phyloP scores from a whole-genome alignment of 148 eudicot genomes.

The Silene uniflora region DNA sequence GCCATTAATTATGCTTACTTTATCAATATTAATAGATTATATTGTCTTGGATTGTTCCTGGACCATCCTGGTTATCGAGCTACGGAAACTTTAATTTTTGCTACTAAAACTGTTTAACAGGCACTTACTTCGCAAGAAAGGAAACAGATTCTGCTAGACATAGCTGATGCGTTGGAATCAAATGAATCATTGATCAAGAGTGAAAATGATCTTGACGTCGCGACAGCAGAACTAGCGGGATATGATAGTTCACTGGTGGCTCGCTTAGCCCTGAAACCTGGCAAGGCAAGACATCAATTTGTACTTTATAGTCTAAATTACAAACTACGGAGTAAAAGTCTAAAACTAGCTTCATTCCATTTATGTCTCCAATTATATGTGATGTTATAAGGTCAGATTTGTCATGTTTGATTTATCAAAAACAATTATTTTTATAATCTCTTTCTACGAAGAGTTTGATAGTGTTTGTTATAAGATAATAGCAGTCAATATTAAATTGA shows the following conservation, averaged over 20 bases:
- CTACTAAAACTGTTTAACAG: slow-evolving; percentile 33
- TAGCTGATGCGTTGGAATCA: slow-evolving; percentile 83
- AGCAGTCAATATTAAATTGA: background rate
- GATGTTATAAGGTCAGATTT: no score
- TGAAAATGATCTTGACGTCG: slow-evolving; percentile 80
- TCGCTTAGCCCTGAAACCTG: slow-evolving; percentile 75
- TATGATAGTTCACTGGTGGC: slow-evolving; percentile 75
- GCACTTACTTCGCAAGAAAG: slow-evolving; percentile 70
- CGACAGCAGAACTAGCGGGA: slow-evolving; percentile 68
- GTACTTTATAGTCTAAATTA: background rate
- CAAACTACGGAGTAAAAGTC: background rate
- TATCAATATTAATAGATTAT: background rate
- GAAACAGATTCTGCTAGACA: slow-evolving; percentile 58
- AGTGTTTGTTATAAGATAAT: no score
- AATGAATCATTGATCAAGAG: slow-evolving; percentile 48
- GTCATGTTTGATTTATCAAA: no score
- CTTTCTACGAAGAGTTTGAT: no score
- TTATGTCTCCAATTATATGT: no score
- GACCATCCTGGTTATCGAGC: no score
- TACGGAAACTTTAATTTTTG: background rate
- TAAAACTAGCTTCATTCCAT: background rate
- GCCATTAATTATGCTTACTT: background rate
- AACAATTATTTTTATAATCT: no score
- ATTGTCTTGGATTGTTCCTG: background rate
- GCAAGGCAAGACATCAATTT: slow-evolving; percentile 53